Conservation (phyloP, 805 yeast species). For the Lachancea kluyveri region DNA sequence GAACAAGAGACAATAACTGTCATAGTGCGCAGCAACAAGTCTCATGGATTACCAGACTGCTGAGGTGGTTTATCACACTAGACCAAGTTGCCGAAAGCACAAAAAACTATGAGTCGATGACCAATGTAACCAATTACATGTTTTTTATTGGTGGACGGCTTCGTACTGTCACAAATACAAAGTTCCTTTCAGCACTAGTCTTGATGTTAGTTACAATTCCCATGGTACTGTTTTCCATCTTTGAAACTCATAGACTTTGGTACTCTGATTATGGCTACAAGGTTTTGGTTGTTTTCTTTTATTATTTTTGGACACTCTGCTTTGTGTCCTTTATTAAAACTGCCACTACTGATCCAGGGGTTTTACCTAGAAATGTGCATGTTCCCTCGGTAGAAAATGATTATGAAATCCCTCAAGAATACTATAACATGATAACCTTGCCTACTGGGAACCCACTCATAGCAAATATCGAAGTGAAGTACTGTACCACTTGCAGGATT, state of each 20-base stretch:
- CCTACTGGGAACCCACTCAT: constrained; percentile 33
- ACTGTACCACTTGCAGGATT: constrained; percentile 57
- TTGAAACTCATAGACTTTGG: constrained; percentile 34
- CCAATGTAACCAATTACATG: constrained; percentile 32
- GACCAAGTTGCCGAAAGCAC: constrained; percentile 2
- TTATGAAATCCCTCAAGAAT: constrained; percentile 47
- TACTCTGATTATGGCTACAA: constrained; percentile 16
- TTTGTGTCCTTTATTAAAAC: constrained; percentile 46
- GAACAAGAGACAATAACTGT: too few species aligned
- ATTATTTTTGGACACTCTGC: constrained; percentile 51
- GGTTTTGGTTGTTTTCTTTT: constrained; percentile 42
- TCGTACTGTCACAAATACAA: constrained; percentile 35
- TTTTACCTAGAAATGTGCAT: constrained; percentile 62
- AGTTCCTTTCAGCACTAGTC: constrained; percentile 37
- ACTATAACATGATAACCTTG: constrained; percentile 41
- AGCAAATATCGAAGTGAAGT: constrained; percentile 38
- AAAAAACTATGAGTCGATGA: constrained; percentile 18
- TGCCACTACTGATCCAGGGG: constrained; percentile 63
- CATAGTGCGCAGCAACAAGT: too few species aligned
- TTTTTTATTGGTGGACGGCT: constrained; percentile 65
- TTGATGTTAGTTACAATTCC: constrained; percentile 36
- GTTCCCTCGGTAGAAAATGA: constrained; percentile 34
- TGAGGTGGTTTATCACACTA: constrained; percentile 10
- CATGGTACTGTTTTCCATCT: constrained; percentile 47
- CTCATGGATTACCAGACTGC: too few species aligned